These are phyloP conservation scores for Trichomonascus vanleenenianus DNA, from an alignment of 805 yeast genomes.

Conservation along the genomic window DNA sequence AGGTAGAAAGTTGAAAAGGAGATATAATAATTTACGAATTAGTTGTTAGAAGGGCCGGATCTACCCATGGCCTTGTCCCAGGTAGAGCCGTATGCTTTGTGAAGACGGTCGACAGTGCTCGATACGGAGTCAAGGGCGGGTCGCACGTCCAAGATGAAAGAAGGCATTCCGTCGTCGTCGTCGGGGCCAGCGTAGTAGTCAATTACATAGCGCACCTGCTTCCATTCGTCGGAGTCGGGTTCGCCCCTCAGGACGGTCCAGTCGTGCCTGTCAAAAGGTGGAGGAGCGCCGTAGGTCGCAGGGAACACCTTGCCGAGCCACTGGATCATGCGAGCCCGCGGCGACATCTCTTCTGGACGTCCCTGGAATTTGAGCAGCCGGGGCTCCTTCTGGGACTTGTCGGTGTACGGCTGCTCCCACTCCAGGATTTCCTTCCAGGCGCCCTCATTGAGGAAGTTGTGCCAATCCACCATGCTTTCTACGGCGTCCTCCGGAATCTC, in stretches of 20 bases:
- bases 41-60: background rate
- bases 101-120: conserved; percentile 61
- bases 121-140: conserved; percentile 76
- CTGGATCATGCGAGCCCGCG: conserved; percentile 70
- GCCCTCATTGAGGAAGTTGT: conserved; percentile 91
- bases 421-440: conserved; percentile 92
- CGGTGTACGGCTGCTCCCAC: conserved; percentile 79
- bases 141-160: conserved; percentile 87
- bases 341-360: conserved; percentile 78
- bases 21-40: too few relatives aligned
- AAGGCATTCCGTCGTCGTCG: conserved; percentile 79
- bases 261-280: conserved; percentile 97
- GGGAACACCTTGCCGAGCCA: conserved; percentile 67
- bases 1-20: too few relatives aligned
- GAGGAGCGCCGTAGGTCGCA: conserved; percentile 56
- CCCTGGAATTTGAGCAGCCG: conserved; percentile 84
- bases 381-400: conserved; percentile 50
- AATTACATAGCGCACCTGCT: conserved; percentile 79
- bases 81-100: conserved; percentile 57
- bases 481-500: conserved; percentile 93
- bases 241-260: conserved; percentile 84
- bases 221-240: conserved; percentile 41
- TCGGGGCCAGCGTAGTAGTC: conserved; percentile 97
- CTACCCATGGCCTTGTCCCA: conserved; percentile 68
- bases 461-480: conserved; percentile 94